Conservation (phyloP, 2,329 filamentous ascomycete species). For the Orbilia oligospora region DNA sequence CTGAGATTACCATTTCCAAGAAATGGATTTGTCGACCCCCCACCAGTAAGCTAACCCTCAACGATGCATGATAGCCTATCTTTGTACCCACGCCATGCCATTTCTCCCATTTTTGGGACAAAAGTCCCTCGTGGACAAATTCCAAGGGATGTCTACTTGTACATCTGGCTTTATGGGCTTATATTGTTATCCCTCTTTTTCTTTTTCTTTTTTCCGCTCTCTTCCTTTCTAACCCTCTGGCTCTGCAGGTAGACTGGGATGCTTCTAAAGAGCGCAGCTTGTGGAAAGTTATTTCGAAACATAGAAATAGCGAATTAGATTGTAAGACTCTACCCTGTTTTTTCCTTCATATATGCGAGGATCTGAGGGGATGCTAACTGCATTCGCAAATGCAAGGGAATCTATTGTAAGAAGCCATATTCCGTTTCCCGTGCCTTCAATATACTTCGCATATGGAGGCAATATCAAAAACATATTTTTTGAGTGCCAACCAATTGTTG, state of each 20-base stretch:
- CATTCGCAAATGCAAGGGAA: conserved; percentile 59
- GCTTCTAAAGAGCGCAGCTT: conserved; percentile 85
- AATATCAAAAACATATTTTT: conserved; percentile 24
- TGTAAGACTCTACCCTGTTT: conserved; percentile 72
- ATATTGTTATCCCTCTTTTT: background rate
- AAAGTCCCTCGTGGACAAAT: conserved; percentile 17
- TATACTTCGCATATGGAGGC: background rate
- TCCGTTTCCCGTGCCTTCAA: conserved; percentile 3
- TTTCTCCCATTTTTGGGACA: conserved; percentile 15
- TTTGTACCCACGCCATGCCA: conserved; percentile 20
- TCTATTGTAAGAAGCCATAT: conserved; percentile 46
- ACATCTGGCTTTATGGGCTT: conserved; percentile 4
- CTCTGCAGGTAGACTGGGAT: conserved; percentile 84
- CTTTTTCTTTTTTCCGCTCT: background rate
- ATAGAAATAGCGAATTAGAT: conserved; percentile 84
- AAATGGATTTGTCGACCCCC: conserved; percentile 90
- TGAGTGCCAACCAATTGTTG: conserved; percentile 74
- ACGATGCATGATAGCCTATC: conserved; percentile 17
- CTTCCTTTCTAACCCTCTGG: conserved; percentile 44
- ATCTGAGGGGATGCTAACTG: conserved; percentile 60
- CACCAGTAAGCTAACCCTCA: conserved; percentile 74
- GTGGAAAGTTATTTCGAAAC: conserved; percentile 89
- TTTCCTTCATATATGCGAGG: conserved; percentile 1
- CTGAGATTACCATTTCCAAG: conserved; percentile 90
- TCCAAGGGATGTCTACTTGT: background rate